Conservation (phyloP, 2,329 filamentous ascomycete genomes). For the Acrocalymma vagum region DNA sequence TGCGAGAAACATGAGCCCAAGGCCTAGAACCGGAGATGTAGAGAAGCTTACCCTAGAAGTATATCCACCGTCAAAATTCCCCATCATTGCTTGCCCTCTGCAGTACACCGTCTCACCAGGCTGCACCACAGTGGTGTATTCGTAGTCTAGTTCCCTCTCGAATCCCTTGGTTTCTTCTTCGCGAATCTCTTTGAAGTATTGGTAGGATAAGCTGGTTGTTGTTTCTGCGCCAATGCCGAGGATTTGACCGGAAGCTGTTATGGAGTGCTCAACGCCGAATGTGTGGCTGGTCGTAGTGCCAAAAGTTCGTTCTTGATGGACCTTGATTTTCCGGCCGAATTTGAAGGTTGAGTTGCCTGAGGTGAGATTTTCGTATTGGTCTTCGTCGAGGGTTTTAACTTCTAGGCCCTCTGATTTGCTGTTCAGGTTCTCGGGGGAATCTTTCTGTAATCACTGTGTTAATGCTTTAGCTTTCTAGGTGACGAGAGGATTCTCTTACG, state of each 20-base stretch:
- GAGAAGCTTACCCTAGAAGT: constrained; percentile 8
- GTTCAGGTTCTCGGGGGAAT: constrained; percentile 25
- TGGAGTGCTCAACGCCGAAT: constrained; percentile 16
- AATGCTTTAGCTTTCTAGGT: not conserved
- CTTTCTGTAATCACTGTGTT: constrained; percentile 2
- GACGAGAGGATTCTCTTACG: constrained; percentile 3
- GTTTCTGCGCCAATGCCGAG: constrained; percentile 21
- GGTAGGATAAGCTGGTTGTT: constrained; percentile 18
- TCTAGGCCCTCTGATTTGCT: constrained; percentile 19
- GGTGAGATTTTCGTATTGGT: constrained; percentile 15
- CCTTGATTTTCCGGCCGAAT: constrained; percentile 13
- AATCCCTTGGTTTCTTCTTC: constrained; percentile 7
- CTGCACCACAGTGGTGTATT: constrained; percentile 13
- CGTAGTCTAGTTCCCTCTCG: constrained; percentile 15
- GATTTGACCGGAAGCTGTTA: constrained; percentile 23
- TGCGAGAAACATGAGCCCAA: constrained; percentile 5
- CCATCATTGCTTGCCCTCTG: constrained; percentile 19
- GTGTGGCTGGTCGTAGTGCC: constrained; percentile 10
- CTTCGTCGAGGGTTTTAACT: constrained; percentile 22
- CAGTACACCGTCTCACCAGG: constrained; percentile 23
- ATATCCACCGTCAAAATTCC: constrained; percentile 20
- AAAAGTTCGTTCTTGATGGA: constrained; percentile 14
- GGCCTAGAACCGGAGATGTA: not conserved
- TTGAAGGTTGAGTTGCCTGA: constrained; percentile 19
- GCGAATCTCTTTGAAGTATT: constrained; percentile 12